These are phyloP conservation scores for Steccherinum ochraceum DNA, from an alignment of 768 basidiomycete genomes.

Conservation along the genomic window DNA sequence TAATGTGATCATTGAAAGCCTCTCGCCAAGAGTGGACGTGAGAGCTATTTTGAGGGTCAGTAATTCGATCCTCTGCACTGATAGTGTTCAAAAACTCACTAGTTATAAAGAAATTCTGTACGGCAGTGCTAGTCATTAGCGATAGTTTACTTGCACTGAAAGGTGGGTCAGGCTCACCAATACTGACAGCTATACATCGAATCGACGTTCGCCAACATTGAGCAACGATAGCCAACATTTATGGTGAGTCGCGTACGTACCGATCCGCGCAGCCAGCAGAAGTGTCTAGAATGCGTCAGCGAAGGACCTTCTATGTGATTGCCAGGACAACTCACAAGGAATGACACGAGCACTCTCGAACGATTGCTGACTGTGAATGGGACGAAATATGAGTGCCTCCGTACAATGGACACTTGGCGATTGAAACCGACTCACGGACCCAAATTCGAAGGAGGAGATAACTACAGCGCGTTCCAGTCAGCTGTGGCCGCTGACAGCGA, in stretches of 20 bases:
- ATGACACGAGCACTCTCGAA: background rate
- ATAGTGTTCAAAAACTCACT: background rate
- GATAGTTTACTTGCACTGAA: background rate
- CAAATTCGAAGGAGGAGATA: background rate
- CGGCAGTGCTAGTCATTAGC: no score
- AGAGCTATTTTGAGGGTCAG: no score
- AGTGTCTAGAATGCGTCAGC: background rate
- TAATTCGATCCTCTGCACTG: background rate
- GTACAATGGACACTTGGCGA: background rate
- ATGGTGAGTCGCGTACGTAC: background rate
- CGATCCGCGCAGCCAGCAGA: background rate
- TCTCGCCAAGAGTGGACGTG: background rate
- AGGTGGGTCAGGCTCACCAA: background rate
- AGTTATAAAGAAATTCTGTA: background rate
- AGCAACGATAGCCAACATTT: background rate
- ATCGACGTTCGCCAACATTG: background rate
- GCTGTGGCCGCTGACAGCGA: background rate
- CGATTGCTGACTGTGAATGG: background rate
- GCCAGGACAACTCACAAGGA: background rate
- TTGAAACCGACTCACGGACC: background rate
- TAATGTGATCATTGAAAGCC: background rate
- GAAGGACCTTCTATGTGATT: background rate
- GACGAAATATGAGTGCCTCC: background rate
- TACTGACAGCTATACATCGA: background rate
- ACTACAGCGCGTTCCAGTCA: background rate